A percentile compares a stretch with the other conserved stretches of the same genome.
Conservation (phyloP, 768 basidiomycete genomes). For the Auriscalpium orientale region DNA sequence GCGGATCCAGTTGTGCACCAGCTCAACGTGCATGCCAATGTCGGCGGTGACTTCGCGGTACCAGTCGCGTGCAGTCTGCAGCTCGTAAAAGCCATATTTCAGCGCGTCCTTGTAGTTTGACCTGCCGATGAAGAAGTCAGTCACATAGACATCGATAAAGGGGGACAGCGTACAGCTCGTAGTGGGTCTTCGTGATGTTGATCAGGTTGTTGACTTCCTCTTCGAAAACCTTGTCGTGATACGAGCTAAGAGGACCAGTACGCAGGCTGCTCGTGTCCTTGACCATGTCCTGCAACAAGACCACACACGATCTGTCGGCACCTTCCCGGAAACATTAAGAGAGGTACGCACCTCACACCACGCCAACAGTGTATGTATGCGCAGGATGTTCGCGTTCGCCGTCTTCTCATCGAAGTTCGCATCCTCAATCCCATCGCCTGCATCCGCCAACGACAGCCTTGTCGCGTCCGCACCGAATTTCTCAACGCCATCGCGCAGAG, state of each 20-base stretch:
- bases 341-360: constrained; percentile 76
- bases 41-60: constrained; percentile 90
- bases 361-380: constrained; percentile 79
- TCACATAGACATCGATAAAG: neutral
- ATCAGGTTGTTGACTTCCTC: constrained; percentile 85
- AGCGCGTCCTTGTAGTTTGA: constrained; percentile 94
- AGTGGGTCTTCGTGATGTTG: constrained; percentile 72
- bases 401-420: constrained; percentile 99
- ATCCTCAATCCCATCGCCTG: constrained; percentile 95
- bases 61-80: constrained; percentile 89
- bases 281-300: constrained; percentile 59
- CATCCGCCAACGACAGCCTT: constrained; percentile 86
- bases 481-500: constrained; percentile 76
- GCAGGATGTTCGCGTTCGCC: constrained; percentile 92
- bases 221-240: constrained; percentile 87
- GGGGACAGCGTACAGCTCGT: constrained; percentile 56
- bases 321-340: neutral
- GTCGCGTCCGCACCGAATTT: constrained; percentile 98
- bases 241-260: constrained; percentile 56
- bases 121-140: constrained; percentile 30
- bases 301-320: constrained; percentile 1
- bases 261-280: constrained; percentile 66
- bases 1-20: constrained; percentile 82
- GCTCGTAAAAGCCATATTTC: constrained; percentile 93
- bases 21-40: constrained; percentile 84